Conservation (phyloP, 305 asterid genomes). For the Solanum hybrid region DNA sequence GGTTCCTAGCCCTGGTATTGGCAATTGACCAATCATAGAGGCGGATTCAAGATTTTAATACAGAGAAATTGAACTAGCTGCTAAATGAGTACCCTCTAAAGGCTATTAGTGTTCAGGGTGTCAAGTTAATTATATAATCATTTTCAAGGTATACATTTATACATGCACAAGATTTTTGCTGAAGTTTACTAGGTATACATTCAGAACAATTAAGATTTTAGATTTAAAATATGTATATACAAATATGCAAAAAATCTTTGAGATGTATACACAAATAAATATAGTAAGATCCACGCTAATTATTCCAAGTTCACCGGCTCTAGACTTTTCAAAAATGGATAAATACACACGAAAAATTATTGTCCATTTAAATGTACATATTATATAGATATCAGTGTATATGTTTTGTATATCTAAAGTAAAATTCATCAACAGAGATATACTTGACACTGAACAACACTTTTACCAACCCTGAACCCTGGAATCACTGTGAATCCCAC, state of each 20-base stretch:
- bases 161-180: neutral
- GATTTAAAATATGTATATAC: neutral
- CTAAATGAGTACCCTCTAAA: neutral
- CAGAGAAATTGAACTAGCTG: neutral
- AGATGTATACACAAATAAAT: neutral
- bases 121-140: neutral
- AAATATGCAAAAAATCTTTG: neutral
- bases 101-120: neutral
- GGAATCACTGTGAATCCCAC: conserved; percentile 32
- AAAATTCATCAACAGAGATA: conserved; percentile 26
- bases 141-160: neutral
- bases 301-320: neutral
- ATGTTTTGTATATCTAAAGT: neutral
- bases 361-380: neutral
- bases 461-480: conserved; percentile 32
- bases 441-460: conserved; percentile 49
- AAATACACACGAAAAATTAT: too few relatives aligned
- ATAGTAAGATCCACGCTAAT: neutral
- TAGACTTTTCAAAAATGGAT: neutral
- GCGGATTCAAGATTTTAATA: neutral
- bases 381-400: neutral
- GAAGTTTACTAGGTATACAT: neutral
- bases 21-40: conserved; percentile 17
- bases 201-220: neutral
- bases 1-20: neutral